Evolutionary conservation across 805 yeast species (phyloP).

Genomic region (Saturnispora galanensis): DNA sequence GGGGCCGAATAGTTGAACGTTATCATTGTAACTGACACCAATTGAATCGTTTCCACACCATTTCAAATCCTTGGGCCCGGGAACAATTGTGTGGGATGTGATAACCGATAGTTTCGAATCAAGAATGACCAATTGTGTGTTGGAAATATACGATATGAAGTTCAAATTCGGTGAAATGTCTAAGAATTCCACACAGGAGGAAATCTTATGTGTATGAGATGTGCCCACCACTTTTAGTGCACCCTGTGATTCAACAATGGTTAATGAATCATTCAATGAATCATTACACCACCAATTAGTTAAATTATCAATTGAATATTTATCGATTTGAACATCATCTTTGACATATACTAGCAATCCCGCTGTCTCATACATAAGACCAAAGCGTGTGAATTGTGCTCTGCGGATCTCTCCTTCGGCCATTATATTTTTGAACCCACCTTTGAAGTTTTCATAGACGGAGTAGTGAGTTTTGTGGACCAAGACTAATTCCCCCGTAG

Average conservation of each 20-base stretch:
- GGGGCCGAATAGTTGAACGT: constrained; percentile 63
- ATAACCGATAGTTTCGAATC: neutral
- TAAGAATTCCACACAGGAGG: neutral
- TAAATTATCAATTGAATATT: too few relatives aligned
- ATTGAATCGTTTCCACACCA: constrained; percentile 91
- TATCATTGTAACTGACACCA: constrained; percentile 48
- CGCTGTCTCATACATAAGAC: too few relatives aligned
- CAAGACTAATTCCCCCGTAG: too few relatives aligned
- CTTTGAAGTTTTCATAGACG: too few relatives aligned
- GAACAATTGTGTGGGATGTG: neutral
- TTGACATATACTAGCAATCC: too few relatives aligned
- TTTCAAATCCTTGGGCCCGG: constrained; percentile 27
- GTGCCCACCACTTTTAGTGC: neutral
- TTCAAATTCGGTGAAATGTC: constrained; percentile 9
- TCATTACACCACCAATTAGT: constrained; percentile 4
- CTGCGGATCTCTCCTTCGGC: too few relatives aligned
- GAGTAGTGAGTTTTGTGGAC: too few relatives aligned
- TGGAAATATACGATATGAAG: constrained; percentile 3
- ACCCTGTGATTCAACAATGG: neutral
- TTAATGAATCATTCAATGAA: neutral
- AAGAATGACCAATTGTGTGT: constrained; percentile 2
- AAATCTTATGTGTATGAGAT: neutral
- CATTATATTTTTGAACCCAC: too few relatives aligned
- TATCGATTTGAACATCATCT: too few relatives aligned
- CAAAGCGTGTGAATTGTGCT: too few relatives aligned